Base-by-base conservation (phyloP, 1,284 basidiomycete species). In the Fomitopsis schrenkii region DNA sequence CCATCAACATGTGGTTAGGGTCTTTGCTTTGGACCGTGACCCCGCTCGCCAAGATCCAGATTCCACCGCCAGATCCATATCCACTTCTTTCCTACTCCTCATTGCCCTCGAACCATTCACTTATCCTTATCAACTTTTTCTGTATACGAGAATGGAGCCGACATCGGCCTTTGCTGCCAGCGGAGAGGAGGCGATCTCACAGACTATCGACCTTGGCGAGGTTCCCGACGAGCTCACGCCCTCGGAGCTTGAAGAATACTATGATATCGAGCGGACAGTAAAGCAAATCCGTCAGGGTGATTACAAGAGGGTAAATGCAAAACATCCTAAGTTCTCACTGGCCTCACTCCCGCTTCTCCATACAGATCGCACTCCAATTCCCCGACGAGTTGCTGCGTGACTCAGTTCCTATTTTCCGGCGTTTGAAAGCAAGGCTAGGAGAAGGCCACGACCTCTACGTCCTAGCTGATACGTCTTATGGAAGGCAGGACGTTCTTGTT, bases 381-480 rank as follows among this genome's bases (percentile, higher is more conserved):
- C 96, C 97, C 0, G 97, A 99, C 72, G 94, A 97, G 74, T 85
- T 97, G 9, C 77, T 99, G 5, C 84, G 86, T 22, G 89, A 94
- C 64, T 94, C 95, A 0, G 94, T 98, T 1, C 88, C 90, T 0
- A 88, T 98, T n/a, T 97, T 89, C 71, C 83, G 85, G 48, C 75
- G 79, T 2, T 80, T 99, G 35, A 91, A 89, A 70, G 71, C 71
- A 4, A 73, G 73, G 58, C 76, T 93, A 19, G 79, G 80, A 22
- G 65, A 69, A 15, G 78, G 72, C 19, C 77, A 77, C 61, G 87
- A 96, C 67, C 79, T 95, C 30, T 98, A 96, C 72, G 90, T 98
- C 5, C 83, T 98, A 19, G 96, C 96, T 14, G 97, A 98, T 76
- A 98, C 96, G 30, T 97, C 95, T 33, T 98, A 98, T 74, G 97